Evolutionary conservation across 148 eudicot genomes (phyloP), one percentile per base, ranked within the genome.

Genomic region (Spergularia marina): DNA sequence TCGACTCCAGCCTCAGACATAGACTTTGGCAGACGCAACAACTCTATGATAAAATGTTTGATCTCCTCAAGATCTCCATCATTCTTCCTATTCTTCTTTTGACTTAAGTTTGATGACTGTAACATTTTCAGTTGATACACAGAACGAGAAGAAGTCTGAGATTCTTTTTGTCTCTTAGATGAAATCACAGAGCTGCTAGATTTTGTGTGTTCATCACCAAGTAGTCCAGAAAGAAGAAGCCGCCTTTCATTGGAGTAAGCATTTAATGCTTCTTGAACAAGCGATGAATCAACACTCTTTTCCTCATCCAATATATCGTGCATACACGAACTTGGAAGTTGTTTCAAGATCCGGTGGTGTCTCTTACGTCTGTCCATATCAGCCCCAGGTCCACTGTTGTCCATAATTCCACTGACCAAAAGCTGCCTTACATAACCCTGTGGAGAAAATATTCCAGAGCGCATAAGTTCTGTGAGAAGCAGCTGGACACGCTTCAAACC

Each of bases 191-290:
- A 51, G 39, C 79, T 68, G 49, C 72, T 78, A n/a, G 58, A 53
- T 49, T 66, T 79, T 68, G 83, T 81, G n/a, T 53, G 80, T 55
- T 81, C 80, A 71, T 82, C 86, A 55, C 79, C 76, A 17, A 71
- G 73, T 51, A 91, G 77, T 55, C 92, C 91, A 9, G 79, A 85
- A 76, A 96, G 93, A 71, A 92, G 83, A 47, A 96, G 84, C 15
- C 89, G 88, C n/a, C 98, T 90, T 84, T 96, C 99, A 78, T 88
- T 96, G 51, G 91, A 81, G 75, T 96, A 96, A 53, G 87, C 80
- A 75, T 78, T 83, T 52, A 91, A 84, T 20, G 89, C 87, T 82
- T 96, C 98, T 30, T 60, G 53, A 53, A 87, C 77, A 17, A 78
- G 59, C 36, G 84, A 70, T 53, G 56, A 63, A 59, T 88, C 90